These are phyloP conservation scores for Striga asiatica DNA, from an alignment of 257 asterid species.

Conservation along the genomic window DNA sequence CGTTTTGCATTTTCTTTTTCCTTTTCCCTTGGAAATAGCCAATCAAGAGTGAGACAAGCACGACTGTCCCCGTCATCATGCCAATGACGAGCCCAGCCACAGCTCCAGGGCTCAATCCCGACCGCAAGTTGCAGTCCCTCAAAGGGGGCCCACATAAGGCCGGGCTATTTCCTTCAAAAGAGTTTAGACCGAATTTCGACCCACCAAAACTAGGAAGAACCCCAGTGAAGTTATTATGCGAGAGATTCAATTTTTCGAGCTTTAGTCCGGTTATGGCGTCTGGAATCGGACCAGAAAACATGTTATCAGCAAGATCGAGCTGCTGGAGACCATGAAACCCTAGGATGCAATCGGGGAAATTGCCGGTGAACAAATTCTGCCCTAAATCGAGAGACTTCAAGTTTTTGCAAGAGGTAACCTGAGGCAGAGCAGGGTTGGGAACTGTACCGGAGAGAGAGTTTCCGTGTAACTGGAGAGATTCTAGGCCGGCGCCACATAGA, in stretches of 20 bases:
- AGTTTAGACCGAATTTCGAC: slow-evolving; percentile 63
- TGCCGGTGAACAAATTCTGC: slow-evolving; percentile 53
- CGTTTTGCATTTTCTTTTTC: slow-evolving; percentile 45
- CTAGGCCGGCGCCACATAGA: slow-evolving; percentile 56
- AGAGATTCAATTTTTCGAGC: slow-evolving; percentile 76
- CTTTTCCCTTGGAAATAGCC: slow-evolving; percentile 85
- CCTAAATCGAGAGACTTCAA: slow-evolving; percentile 78
- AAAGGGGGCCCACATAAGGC: slow-evolving; percentile 74
- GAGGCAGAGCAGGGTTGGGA: slow-evolving; percentile 83
- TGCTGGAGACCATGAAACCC: slow-evolving; percentile 46
- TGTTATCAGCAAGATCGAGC: slow-evolving; percentile 70
- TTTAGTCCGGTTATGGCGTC: slow-evolving; percentile 33
- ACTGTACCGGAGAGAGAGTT: slow-evolving; percentile 65
- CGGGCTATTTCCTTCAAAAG: slow-evolving; percentile 70
- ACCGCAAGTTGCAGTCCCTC: slow-evolving; percentile 40
- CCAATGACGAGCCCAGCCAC: slow-evolving; percentile 92
- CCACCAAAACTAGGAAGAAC: slow-evolving; percentile 59
- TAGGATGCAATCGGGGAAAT: slow-evolving; percentile 53
- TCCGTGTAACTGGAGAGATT: slow-evolving; percentile 61
- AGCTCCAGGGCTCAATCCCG: slow-evolving; percentile 81
- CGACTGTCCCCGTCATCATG: slow-evolving; percentile 73
- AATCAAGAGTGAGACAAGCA: slow-evolving; percentile 65
- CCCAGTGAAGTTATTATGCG: slow-evolving; percentile 87
- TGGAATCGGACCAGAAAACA: slow-evolving; percentile 60
- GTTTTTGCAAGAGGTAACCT: slow-evolving; percentile 40